phyloP scores from a whole-genome alignment of 176 grass and related monocot species.

The Rhynchospora tenuis region DNA sequence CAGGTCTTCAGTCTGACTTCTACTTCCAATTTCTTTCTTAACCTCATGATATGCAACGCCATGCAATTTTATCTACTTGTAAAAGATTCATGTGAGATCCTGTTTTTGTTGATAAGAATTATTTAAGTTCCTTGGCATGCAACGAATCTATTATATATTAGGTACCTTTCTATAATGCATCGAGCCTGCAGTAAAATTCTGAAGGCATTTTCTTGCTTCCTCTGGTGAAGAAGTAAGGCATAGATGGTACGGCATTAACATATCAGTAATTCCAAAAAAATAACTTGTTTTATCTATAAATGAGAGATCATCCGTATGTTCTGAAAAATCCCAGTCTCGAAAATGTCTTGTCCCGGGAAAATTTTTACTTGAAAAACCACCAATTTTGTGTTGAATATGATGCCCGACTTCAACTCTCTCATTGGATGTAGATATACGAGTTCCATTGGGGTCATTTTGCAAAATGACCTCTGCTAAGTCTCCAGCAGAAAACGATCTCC shows the following conservation, averaged over 20 bases:
- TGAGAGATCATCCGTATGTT: neutral
- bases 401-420: neutral
- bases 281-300: neutral
- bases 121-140: neutral
- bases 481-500: conserved; percentile 37
- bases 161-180: conserved; percentile 22
- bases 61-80: conserved; percentile 26
- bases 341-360: neutral
- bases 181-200: neutral
- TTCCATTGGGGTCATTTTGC: conserved; percentile 17
- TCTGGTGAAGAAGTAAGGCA: conserved; percentile 28
- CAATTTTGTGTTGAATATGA: neutral
- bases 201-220: conserved; percentile 15
- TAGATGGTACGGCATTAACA: conserved; percentile 23
- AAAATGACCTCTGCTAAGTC: conserved; percentile 23
- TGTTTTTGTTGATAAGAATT: neutral
- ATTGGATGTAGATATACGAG: neutral
- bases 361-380: neutral
- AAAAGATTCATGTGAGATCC: neutral
- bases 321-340: neutral
- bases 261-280: conserved; percentile 25
- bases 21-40: conserved; percentile 7
- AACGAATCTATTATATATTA: neutral
- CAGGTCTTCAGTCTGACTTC: neutral
- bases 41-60: neutral